Evolutionary conservation across 2,329 filamentous ascomycete genomes (phyloP).

Genomic region (Talaromyces marneffei): DNA sequence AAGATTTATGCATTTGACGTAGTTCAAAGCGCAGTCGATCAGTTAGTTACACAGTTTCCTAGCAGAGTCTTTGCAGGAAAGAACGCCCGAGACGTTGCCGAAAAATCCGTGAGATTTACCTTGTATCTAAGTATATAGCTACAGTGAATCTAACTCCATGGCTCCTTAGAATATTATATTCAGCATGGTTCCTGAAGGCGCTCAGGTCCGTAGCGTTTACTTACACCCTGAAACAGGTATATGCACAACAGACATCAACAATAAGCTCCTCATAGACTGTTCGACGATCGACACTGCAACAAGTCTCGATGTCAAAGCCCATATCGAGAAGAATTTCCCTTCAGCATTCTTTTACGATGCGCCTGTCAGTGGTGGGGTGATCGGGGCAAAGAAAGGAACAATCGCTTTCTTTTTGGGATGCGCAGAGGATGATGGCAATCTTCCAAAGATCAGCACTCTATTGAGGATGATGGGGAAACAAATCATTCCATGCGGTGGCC

Average conservation of each 20-base stretch:
- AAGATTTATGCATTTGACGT: conserved; percentile 48
- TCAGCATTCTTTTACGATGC: conserved; percentile 48
- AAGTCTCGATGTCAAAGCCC: conserved; percentile 42
- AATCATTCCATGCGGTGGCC: conserved; percentile 52
- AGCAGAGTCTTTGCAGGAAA: conserved; percentile 34
- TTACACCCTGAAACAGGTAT: conserved; percentile 42
- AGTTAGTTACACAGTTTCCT: conserved; percentile 38
- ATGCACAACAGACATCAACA: conserved; percentile 35
- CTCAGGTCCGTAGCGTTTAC: conserved; percentile 48
- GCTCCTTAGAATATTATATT: conserved; percentile 50
- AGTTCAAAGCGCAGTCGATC: conserved; percentile 37
- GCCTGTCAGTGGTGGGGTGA: conserved; percentile 49
- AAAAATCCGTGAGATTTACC: conserved; percentile 40
- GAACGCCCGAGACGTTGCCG: conserved; percentile 46
- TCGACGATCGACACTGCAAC: conserved; percentile 53
- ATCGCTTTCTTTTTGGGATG: conserved; percentile 51
- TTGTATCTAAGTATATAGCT: too few relatives aligned
- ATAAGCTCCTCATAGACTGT: conserved; percentile 50
- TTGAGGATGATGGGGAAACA: conserved; percentile 49
- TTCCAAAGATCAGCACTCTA: conserved; percentile 40
- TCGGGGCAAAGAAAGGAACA: conserved; percentile 48
- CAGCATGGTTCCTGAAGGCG: conserved; percentile 51
- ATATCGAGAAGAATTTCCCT: conserved; percentile 34
- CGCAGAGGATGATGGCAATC: conserved; percentile 38
- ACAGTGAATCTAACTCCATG: neutral